These are phyloP conservation scores for Apiotrichum gamsii DNA, from an alignment of 1,284 basidiomycete genomes.

Conservation along the genomic window DNA sequence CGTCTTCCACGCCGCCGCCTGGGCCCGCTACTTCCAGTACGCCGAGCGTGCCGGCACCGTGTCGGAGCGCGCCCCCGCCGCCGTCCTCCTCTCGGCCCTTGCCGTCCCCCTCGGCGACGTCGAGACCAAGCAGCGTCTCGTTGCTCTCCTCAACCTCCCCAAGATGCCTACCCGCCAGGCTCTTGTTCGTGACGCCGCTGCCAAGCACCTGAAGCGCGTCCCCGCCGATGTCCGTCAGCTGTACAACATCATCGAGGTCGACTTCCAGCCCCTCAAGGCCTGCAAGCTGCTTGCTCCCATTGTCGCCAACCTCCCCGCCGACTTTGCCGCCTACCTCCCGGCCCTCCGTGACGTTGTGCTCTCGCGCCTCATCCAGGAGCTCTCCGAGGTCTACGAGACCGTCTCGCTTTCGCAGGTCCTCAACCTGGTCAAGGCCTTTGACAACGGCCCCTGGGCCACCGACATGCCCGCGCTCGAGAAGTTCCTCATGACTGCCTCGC, in stretches of 20 bases:
- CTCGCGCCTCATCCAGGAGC: constrained; percentile 86
- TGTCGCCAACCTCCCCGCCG: constrained; percentile 58
- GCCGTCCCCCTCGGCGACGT: constrained; percentile 79
- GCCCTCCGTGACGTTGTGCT: constrained; percentile 88
- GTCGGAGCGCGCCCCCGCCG: constrained; percentile 73
- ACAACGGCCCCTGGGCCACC: constrained; percentile 52
- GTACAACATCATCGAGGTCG: constrained; percentile 86
- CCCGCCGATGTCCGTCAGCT: constrained; percentile 73
- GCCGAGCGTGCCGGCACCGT: constrained; percentile 59
- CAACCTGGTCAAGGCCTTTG: constrained; percentile 68
- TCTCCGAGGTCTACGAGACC: constrained; percentile 88
- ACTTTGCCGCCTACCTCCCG: constrained; percentile 74
- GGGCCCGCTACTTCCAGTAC: constrained; percentile 69
- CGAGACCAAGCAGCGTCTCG: constrained; percentile 70
- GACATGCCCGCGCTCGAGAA: constrained; percentile 75
- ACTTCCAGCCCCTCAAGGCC: constrained; percentile 90
- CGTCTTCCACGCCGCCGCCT: constrained; percentile 95
- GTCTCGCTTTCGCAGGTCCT: constrained; percentile 74
- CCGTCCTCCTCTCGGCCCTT: constrained; percentile 86
- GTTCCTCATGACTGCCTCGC: constrained; percentile 87
- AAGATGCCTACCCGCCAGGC: constrained; percentile 81
- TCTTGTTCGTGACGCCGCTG: constrained; percentile 78
- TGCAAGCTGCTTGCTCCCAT: constrained; percentile 78
- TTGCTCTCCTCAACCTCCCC: constrained; percentile 76
- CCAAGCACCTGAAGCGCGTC: constrained; percentile 74